Conservation (phyloP, 148 eudicot species). For the Euryodendron excelsum region DNA sequence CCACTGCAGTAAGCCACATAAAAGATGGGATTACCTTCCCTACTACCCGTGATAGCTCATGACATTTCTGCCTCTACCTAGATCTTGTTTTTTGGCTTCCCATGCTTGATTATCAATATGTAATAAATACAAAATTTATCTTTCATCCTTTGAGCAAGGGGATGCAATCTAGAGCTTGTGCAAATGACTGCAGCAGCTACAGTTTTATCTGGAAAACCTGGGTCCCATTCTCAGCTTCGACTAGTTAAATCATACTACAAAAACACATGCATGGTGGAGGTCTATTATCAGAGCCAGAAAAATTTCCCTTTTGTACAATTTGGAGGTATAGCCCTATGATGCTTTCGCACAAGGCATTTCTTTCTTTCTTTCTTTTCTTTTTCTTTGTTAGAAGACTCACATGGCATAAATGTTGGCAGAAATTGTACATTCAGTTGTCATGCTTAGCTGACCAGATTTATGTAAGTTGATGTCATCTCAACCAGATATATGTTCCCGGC, state of each 20-base stretch:
- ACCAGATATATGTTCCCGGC: too few relatives aligned
- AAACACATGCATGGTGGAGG: too few relatives aligned
- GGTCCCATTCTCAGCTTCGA: neutral
- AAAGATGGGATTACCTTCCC: slow-evolving; percentile 66
- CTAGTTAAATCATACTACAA: too few relatives aligned
- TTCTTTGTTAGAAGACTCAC: too few relatives aligned
- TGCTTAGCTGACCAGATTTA: too few relatives aligned
- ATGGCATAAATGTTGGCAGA: too few relatives aligned
- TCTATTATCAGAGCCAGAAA: too few relatives aligned
- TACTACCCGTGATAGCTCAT: slow-evolving; percentile 44
- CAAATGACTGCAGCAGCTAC: neutral
- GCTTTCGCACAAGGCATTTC: neutral
- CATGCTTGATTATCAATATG: neutral
- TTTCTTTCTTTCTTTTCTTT: too few relatives aligned
- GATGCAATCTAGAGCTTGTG: neutral
- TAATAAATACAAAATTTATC: neutral
- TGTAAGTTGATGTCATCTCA: too few relatives aligned
- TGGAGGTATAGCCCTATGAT: neutral
- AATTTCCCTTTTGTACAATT: neutral
- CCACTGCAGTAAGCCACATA: slow-evolving; percentile 49
- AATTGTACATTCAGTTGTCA: too few relatives aligned
- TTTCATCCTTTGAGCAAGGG: neutral
- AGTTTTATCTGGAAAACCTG: slow-evolving; percentile 4
- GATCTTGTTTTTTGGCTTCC: neutral
- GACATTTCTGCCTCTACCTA: neutral